Conservation (phyloP, 352 stramenopile genomes). For the Pythium oligandrum region DNA sequence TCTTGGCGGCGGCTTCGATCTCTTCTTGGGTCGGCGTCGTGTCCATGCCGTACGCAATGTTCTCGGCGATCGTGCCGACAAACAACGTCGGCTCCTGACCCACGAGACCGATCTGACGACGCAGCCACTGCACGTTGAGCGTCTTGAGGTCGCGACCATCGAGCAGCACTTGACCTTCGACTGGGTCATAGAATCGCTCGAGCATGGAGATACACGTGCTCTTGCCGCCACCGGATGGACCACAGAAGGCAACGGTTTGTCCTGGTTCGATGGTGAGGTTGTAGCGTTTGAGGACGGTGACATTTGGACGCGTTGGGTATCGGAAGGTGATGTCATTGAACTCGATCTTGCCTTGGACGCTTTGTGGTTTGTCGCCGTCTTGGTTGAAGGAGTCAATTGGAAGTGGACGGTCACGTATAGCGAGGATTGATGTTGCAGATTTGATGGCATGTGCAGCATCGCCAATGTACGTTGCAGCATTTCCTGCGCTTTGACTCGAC, state of each 20-base stretch:
- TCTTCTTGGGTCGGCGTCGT: no score
- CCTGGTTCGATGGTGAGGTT: slow-evolving; percentile 12
- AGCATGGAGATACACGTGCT: slow-evolving; percentile 44
- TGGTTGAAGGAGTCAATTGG: slow-evolving; percentile 13
- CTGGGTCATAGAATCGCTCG: slow-evolving; percentile 74
- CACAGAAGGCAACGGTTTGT: slow-evolving; percentile 12
- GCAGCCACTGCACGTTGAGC: slow-evolving; percentile 80
- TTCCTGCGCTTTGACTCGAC: slow-evolving; percentile 18
- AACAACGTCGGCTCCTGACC: slow-evolving; percentile 43
- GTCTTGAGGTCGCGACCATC: slow-evolving; percentile 51
- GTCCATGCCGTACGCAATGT: no score
- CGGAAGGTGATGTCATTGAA: slow-evolving; percentile 7
- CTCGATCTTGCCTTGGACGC: slow-evolving; percentile 6
- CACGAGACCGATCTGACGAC: slow-evolving; percentile 34
- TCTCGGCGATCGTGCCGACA: slow-evolving; percentile 29
- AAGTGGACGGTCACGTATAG: background rate
- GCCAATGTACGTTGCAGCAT: slow-evolving; percentile 7
- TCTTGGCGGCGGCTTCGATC: no score
- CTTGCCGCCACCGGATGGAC: slow-evolving; percentile 13
- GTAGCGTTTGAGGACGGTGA: slow-evolving; percentile 10
- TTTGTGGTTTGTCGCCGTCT: background rate
- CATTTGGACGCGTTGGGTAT: slow-evolving; percentile 11
- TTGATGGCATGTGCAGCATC: slow-evolving; percentile 6
- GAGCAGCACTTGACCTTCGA: slow-evolving; percentile 23
- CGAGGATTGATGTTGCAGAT: slow-evolving; percentile 8